A percentile compares a stretch with the other conserved stretches of the same genome.
Conservation (phyloP, 2,329 filamentous ascomycete species). For the Phialophora tarda region DNA sequence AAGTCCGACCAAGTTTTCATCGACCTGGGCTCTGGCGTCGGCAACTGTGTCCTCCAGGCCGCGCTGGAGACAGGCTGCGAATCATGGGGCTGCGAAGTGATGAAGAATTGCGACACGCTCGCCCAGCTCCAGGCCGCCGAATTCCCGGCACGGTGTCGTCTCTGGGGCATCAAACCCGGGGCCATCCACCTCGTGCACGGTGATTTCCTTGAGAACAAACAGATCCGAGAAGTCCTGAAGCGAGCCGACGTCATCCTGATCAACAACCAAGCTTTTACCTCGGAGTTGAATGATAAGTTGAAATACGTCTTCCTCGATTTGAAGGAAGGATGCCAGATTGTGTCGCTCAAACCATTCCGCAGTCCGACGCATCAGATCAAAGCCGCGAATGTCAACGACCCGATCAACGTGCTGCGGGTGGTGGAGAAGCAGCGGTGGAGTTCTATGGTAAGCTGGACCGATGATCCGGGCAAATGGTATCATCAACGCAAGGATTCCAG, state of each 20-base stretch:
- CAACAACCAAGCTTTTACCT: conserved; percentile 96
- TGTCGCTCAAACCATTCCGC: conserved; percentile 91
- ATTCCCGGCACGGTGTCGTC: conserved; percentile 79
- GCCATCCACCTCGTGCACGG: conserved; percentile 79
- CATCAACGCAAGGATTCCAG: conserved; percentile 78
- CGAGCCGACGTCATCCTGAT: conserved; percentile 94
- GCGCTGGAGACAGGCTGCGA: conserved; percentile 92
- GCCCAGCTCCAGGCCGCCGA: conserved; percentile 81
- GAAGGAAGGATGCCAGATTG: conserved; percentile 86
- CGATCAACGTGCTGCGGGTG: conserved; percentile 79
- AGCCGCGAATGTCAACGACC: conserved; percentile 76
- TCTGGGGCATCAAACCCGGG: conserved; percentile 87
- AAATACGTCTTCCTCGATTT: conserved; percentile 91
- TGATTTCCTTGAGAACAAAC: conserved; percentile 77
- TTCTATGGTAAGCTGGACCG: conserved; percentile 85
- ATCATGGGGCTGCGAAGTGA: conserved; percentile 95
- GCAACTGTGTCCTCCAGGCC: conserved; percentile 92
- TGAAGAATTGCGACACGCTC: conserved; percentile 84
- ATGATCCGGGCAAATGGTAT: conserved; percentile 81
- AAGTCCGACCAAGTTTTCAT: conserved; percentile 87
- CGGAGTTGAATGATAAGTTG: conserved; percentile 81
- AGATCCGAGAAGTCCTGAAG: conserved; percentile 74
- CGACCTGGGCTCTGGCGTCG: conserved; percentile 92
- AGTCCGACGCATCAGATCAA: conserved; percentile 77
- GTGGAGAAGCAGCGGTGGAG: conserved; percentile 73